Percentiles rank a stretch among this genome's conserved stretches.
Evolutionary conservation across 2,329 filamentous ascomycete species (phyloP).

Genomic region (Pseudocercospora musae): DNA sequence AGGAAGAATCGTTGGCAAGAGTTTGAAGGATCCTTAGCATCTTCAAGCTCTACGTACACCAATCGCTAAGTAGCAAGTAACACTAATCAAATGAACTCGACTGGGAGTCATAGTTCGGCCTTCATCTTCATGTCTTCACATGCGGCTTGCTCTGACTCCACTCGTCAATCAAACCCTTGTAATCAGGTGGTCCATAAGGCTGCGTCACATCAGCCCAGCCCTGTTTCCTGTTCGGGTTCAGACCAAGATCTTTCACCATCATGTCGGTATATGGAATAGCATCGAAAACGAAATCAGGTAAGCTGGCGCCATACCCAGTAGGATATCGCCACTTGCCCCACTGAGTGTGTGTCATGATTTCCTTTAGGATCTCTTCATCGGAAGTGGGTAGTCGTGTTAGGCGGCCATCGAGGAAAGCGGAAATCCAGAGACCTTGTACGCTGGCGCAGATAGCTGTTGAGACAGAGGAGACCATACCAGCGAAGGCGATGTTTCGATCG

Average conservation of each 20-base stretch:
- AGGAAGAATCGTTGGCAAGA: neutral
- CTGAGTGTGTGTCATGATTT: conserved; percentile 59
- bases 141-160: conserved; percentile 38
- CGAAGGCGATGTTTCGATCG: conserved; percentile 40
- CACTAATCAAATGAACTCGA: neutral
- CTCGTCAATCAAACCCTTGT: conserved; percentile 53
- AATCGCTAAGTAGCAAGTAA: neutral
- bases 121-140: conserved; percentile 10
- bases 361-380: conserved; percentile 39
- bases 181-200: conserved; percentile 60
- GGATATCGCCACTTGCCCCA: conserved; percentile 70
- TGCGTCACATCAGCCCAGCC: conserved; percentile 52
- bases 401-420: conserved; percentile 59
- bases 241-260: conserved; percentile 62
- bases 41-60: neutral
- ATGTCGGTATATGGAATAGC: conserved; percentile 69
- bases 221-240: conserved; percentile 55
- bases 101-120: neutral
- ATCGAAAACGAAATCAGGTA: conserved; percentile 74
- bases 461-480: conserved; percentile 39
- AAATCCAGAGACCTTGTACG: conserved; percentile 48
- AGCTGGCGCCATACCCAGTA: conserved; percentile 59
- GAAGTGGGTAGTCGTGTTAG: conserved; percentile 39
- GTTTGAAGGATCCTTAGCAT: neutral
- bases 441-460: conserved; percentile 38